Evolutionary conservation across 2,329 filamentous ascomycete genomes (phyloP), one percentile per base, ranked within the genome.

Genomic region (Ramularia collo-cygni): DNA sequence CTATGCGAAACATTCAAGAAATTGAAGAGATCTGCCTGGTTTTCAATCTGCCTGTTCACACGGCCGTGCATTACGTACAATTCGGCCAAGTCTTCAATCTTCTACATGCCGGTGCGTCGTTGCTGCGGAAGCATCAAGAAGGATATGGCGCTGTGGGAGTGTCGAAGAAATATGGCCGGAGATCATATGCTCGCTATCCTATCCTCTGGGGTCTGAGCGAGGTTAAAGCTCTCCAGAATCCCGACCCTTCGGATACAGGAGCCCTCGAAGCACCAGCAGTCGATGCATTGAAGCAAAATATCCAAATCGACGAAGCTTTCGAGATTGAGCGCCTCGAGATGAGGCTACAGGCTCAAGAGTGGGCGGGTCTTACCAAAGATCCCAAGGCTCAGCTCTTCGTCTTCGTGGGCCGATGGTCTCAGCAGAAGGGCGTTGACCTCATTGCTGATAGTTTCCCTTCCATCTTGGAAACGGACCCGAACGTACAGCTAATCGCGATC

Each of bases 31-130:
- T 82, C 2, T 79, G 76, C 54, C 66, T 68, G 3, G 75, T 81
- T 15, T 82, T 78, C 61, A 80, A 80, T 49, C 61, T 81, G 18
- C 65, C 70, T 12, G 57, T 69, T 4, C 69, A 77, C 8, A 59
- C 75, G 21, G 76, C 75, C n/a, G 65, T 69, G 28, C 67, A 70
- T 32, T 81, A 81, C 53, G 74, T 81, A 4, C 77, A 81, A 46
- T 81, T 79, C 48, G 78, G 78, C 28, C 77, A 79, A 42, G 73
- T 81, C 8, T 81, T 82, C 64, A 81, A 82, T 54, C 64, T 82
- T 37, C 63, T 82, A 8, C 78, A 82, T 55, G 75, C 76, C 12
- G 77, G 73, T 35, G 74, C 74, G 14, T 79, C 74, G 44, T 79
- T 81, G 50, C 66, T 82, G 4, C 72, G 79, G 38, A 63, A 81